phyloP scores from a whole-genome alignment of 208 protist species.

The Trypanosoma platydactyli region DNA sequence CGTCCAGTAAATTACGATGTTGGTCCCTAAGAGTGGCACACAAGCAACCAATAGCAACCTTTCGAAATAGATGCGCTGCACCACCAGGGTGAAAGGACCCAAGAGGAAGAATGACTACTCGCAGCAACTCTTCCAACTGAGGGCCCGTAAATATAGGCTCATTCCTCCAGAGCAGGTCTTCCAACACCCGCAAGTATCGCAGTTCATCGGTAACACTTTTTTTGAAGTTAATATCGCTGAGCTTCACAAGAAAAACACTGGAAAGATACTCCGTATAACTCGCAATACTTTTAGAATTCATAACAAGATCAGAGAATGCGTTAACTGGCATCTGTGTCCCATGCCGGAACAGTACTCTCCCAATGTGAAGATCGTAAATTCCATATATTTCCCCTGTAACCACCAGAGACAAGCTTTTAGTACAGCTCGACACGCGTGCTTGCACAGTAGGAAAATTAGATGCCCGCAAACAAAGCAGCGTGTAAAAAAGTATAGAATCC shows the following conservation, averaged over 20 bases:
- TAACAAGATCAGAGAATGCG: constrained; percentile 73
- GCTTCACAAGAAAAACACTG: constrained; percentile 65
- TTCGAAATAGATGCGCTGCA: constrained; percentile 80
- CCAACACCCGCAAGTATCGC: constrained; percentile 70
- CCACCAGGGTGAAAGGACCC: constrained; percentile 62
- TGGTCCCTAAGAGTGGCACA: constrained; percentile 49
- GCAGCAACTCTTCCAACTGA: constrained; percentile 65
- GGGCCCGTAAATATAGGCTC: constrained; percentile 31
- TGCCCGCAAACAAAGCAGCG: constrained; percentile 59
- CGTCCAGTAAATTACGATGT: constrained; percentile 31
- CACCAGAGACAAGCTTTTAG: constrained; percentile 47
- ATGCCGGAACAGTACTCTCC: constrained; percentile 62
- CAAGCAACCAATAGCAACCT: constrained; percentile 80
- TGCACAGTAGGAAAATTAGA: constrained; percentile 47
- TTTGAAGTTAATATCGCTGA: constrained; percentile 68
- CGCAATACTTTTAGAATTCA: constrained; percentile 32
- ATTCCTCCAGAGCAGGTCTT: constrained; percentile 60
- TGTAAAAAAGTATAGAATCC: constrained; percentile 82
- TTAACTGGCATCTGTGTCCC: constrained; percentile 59
- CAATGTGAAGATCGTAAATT: constrained; percentile 72
- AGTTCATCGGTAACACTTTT: constrained; percentile 76
- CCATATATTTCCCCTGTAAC: constrained; percentile 58
- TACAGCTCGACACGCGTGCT: constrained; percentile 30
- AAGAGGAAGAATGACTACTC: constrained; percentile 62
- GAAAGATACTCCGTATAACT: constrained; percentile 41